Percentiles rank a stretch among this genome's conserved stretches.
Conservation (phyloP, 1,284 basidiomycete species). For the Ganoderma sp. region DNA sequence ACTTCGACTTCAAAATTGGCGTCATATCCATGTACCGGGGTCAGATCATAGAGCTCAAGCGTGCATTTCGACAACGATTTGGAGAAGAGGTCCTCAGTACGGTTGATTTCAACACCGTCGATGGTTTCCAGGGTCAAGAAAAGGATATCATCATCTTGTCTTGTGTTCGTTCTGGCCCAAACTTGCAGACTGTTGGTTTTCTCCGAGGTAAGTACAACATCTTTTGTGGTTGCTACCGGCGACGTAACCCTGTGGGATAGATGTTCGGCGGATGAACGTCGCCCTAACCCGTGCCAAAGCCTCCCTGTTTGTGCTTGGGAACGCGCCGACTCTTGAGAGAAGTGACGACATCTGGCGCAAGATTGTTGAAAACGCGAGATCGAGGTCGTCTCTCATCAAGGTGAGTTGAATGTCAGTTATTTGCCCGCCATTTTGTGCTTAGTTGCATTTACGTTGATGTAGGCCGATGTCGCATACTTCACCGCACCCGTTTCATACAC, state of each 20-base stretch:
- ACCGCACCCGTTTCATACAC: slow-evolving; percentile 34
- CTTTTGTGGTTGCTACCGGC: slow-evolving; percentile 17
- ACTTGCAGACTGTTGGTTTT: slow-evolving; percentile 85
- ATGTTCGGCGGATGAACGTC: slow-evolving; percentile 94
- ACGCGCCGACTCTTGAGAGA: slow-evolving; percentile 85
- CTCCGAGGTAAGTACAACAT: slow-evolving; percentile 63
- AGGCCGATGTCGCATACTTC: slow-evolving; percentile 50
- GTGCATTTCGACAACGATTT: slow-evolving; percentile 75
- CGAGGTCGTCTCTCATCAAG: slow-evolving; percentile 57
- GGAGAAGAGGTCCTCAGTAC: slow-evolving; percentile 74
- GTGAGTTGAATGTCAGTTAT: slow-evolving; percentile 45
- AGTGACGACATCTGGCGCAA: slow-evolving; percentile 82
- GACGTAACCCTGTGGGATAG: slow-evolving; percentile 44
- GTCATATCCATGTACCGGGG: slow-evolving; percentile 96
- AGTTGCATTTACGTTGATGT: background rate
- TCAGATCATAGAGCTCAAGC: slow-evolving; percentile 82
- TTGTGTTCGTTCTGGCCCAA: slow-evolving; percentile 90
- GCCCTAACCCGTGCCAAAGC: slow-evolving; percentile 95
- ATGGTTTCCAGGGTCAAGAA: slow-evolving; percentile 98
- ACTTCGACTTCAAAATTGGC: slow-evolving; percentile 84
- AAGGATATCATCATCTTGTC: slow-evolving; percentile 97
- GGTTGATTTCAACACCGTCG: slow-evolving; percentile 97
- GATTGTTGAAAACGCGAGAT: slow-evolving; percentile 79
- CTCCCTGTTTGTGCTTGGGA: slow-evolving; percentile 93
- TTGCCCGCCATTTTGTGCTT: background rate